Conservation (phyloP, 2,329 filamentous ascomycete species). For the Pestalotiopsis fici region DNA sequence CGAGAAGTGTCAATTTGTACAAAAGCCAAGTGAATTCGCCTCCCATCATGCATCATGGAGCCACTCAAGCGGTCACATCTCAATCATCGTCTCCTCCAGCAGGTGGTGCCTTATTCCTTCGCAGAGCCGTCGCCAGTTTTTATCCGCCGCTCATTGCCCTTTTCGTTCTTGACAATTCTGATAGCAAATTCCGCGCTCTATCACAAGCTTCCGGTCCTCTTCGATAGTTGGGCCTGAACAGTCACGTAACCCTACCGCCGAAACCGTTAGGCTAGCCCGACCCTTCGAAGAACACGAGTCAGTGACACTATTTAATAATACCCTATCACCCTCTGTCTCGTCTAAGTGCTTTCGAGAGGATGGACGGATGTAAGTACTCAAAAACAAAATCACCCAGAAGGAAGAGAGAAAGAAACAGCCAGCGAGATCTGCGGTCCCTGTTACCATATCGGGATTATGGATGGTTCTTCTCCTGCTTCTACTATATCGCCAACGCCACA, state of each 20-base stretch:
- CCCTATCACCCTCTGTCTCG: constrained; percentile 6
- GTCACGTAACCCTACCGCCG: constrained; percentile 2
- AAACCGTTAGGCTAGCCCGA: constrained; percentile 7
- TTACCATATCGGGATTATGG: constrained; percentile 10
- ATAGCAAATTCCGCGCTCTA: constrained; percentile 11
- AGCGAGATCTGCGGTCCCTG: constrained; percentile 4
- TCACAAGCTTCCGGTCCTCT: constrained; percentile 6
- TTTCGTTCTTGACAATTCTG: constrained; percentile 12
- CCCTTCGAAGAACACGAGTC: constrained; percentile 3
- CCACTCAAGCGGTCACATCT: background rate
- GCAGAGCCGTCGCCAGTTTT: constrained; percentile 17
- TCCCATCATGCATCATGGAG: constrained; percentile 20
- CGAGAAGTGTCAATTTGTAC: constrained; percentile 21
- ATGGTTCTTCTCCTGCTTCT: constrained; percentile 2
- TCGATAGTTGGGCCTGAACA: constrained; percentile 9
- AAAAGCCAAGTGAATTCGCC: constrained; percentile 29
- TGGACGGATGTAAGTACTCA: constrained; percentile 33
- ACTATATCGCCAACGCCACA: background rate
- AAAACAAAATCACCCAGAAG: background rate
- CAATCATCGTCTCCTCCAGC: background rate
- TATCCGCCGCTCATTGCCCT: constrained; percentile 17
- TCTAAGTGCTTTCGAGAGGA: constrained; percentile 17
- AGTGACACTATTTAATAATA: constrained; percentile 3
- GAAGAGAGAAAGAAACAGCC: constrained; percentile 1
- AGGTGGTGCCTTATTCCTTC: background rate